Evolutionary conservation across 1,284 basidiomycete species (phyloP), one percentile per base, ranked within the genome.

Genomic region (Boletellus sp.): DNA sequence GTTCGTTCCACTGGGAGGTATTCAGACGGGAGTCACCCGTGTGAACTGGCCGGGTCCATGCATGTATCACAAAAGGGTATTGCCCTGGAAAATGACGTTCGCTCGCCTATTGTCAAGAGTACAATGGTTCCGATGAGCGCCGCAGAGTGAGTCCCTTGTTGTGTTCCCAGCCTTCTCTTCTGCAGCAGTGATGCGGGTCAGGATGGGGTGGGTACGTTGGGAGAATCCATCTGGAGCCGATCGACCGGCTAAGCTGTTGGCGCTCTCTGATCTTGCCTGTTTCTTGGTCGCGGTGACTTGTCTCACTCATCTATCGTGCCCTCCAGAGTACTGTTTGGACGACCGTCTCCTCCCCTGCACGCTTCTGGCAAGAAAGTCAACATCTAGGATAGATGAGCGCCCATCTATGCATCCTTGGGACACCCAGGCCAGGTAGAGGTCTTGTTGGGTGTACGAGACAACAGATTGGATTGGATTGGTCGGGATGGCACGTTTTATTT

Each of bases 91-190:
- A 19, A 36, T 0, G 65, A 66, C 36, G 63, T 67, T 38, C 65
- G 65, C 44, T 66, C 65, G 38, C 68, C 65, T 21, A 56, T 66
- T 40, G 44, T 38, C 39, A 62, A 45, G 38, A 57, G 67, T 12
- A 55, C 58, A 5, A 55, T 54, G 49, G 12, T 70, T 30, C 65
- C 65, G 39, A 47, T 51, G 28, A 52, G 46, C 24, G 33, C 44
- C 11, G 21, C 47, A 44, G 57, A 55, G 65, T 66, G 50, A 66
- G 68, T 65, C 36, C 18, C 35, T 38, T 44, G 12, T 26, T 26
- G 18, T 40, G 5, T 52, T 44, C 5, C n/a, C 19, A 12, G 37
- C 16, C 16, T 18, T 44, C 48, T 36, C 15, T 7, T 44, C 40
- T 19, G 32, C 21, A 40, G 52, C 53, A 26, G 49, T 56, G 44